phyloP scores from a whole-genome alignment of 164 flowering plant genomes.

The Dillenia suffruticosa region DNA sequence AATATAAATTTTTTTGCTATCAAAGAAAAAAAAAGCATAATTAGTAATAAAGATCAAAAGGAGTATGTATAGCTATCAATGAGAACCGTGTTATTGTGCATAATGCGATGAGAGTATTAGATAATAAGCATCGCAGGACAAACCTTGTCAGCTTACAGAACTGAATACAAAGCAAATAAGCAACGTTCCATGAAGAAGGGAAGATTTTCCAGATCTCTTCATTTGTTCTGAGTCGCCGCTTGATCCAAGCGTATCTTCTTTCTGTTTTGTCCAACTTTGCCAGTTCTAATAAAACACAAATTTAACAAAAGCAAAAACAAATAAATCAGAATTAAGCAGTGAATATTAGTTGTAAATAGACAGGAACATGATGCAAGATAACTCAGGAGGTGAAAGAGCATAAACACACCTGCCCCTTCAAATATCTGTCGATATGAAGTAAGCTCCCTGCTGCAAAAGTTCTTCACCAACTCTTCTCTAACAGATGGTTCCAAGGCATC shows the following conservation, averaged over 20 bases:
- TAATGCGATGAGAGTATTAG: not conserved
- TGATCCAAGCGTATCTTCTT: conserved; percentile 97
- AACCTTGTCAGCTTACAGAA: conserved; percentile 98
- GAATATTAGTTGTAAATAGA: not conserved
- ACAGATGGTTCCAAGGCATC: conserved; percentile 98
- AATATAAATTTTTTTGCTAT: too few relatives aligned
- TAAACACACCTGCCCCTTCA: conserved; percentile 92
- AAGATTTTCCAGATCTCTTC: conserved; percentile 98
- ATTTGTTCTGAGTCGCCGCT: conserved; percentile 91
- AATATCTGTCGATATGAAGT: conserved; percentile 94
- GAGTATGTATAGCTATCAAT: too few relatives aligned
- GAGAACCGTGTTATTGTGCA: too few relatives aligned
- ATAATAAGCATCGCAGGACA: conserved; percentile 4
- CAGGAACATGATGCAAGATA: not conserved
- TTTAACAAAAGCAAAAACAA: not conserved
- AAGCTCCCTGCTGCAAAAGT: conserved; percentile 87
- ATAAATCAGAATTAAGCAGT: conserved; percentile 5
- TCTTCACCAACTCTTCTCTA: conserved; percentile 92
- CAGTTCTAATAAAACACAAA: conserved; percentile 40
- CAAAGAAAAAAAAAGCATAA: not conserved
- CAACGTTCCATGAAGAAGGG: conserved; percentile 91
- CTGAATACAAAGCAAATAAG: conserved; percentile 87
- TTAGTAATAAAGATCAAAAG: not conserved
- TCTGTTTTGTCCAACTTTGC: conserved; percentile 97
- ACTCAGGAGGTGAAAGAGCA: not conserved